These are phyloP conservation scores for Taphrina deformans DNA, from an alignment of 1,139 yeast genomes.

Conservation along the genomic window DNA sequence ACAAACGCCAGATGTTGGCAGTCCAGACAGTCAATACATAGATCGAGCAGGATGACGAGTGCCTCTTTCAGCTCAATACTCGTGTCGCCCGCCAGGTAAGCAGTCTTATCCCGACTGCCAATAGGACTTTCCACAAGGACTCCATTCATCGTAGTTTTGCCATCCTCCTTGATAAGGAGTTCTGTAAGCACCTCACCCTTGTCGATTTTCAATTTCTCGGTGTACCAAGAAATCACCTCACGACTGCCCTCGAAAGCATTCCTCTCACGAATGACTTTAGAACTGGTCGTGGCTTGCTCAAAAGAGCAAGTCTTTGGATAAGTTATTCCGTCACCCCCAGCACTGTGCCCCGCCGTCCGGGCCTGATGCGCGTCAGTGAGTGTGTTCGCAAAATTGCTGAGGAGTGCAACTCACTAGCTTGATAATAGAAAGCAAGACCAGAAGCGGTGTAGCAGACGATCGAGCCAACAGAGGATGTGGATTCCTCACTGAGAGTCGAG, in stretches of 20 bases:
- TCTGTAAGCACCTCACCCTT: conserved; percentile 14
- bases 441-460: conserved; percentile 22
- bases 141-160: conserved; percentile 20
- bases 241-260: conserved; percentile 4
- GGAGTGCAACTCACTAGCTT: conserved; percentile 4
- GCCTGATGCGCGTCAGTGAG: too few relatives aligned
- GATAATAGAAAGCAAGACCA: conserved; percentile 16
- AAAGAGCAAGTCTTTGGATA: conserved; percentile 23
- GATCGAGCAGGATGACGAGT: conserved; percentile 21
- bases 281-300: conserved; percentile 27
- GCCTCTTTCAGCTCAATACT: conserved; percentile 26
- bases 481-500: conserved; percentile 1
- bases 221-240: conserved; percentile 5
- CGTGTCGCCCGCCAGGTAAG: conserved; percentile 19
- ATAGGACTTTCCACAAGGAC: conserved; percentile 11
- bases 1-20: conserved; percentile 26
- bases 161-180: conserved; percentile 28
- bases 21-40: conserved; percentile 18
- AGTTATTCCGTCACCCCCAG: conserved; percentile 32
- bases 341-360: conserved; percentile 28
- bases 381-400: too few relatives aligned
- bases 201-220: conserved; percentile 5
- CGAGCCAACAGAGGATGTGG: not conserved
- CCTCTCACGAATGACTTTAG: conserved; percentile 20
- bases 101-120: conserved; percentile 15